phyloP scores from a whole-genome alignment of 805 yeast genomes.

The Kodamaea sagamina region DNA sequence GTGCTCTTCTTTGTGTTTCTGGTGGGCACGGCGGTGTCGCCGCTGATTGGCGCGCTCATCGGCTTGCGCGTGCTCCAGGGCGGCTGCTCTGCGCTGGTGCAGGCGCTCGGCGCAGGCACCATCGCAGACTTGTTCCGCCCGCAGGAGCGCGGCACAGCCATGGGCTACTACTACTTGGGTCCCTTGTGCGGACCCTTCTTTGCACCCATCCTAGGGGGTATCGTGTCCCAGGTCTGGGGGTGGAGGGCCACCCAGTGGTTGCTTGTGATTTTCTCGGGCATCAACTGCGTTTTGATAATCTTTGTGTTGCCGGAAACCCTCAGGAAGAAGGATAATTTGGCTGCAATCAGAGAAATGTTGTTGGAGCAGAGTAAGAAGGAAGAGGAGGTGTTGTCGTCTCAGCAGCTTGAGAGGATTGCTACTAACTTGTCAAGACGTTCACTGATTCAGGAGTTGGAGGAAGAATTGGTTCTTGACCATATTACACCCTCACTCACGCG shows the following conservation, averaged over 20 bases:
- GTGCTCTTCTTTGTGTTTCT: conserved; percentile 62
- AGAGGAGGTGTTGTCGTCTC: conserved; percentile 15
- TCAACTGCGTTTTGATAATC: conserved; percentile 48
- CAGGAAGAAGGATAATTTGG: conserved; percentile 59
- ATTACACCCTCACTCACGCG: conserved; percentile 40
- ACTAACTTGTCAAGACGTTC: conserved; percentile 24
- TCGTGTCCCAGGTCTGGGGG: conserved; percentile 67
- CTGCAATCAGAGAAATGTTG: conserved; percentile 50
- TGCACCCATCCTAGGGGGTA: conserved; percentile 80
- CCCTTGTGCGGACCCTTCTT: conserved; percentile 78
- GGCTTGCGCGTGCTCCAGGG: conserved; percentile 72
- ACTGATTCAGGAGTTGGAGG: conserved; percentile 21
- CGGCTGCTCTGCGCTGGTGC: conserved; percentile 82
- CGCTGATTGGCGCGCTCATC: conserved; percentile 61
- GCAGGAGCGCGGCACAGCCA: conserved; percentile 70
- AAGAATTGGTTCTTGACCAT: conserved; percentile 41
- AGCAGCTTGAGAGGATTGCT: conserved; percentile 33
- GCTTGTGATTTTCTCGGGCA: conserved; percentile 65
- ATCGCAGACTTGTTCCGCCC: conserved; percentile 71
- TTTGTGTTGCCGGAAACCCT: conserved; percentile 80
- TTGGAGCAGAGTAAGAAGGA: conserved; percentile 14
- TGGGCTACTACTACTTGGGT: conserved; percentile 81
- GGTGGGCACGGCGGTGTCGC: conserved; percentile 70
- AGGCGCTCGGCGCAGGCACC: conserved; percentile 88
- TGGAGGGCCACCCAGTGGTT: conserved; percentile 93